Evolutionary conservation across 2,329 filamentous ascomycete genomes (phyloP).

Genomic region (Clarireedia hainanense): DNA sequence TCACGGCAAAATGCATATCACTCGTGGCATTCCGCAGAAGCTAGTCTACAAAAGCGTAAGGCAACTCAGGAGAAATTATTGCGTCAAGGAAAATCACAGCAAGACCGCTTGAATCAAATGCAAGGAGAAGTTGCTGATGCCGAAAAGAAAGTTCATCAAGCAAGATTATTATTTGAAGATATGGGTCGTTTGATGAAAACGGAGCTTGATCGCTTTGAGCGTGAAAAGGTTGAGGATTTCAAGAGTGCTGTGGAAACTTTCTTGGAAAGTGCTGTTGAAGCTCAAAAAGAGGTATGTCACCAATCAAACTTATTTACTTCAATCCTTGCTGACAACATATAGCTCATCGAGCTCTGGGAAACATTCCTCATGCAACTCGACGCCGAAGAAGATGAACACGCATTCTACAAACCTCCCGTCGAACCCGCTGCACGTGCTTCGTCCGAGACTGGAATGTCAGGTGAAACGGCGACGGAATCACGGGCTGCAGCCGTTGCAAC

Average conservation of each 20-base stretch:
- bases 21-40: slow-evolving; percentile 85
- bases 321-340: slow-evolving; percentile 8
- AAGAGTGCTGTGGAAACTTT: slow-evolving; percentile 98
- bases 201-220: slow-evolving; percentile 90
- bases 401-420: slow-evolving; percentile 58
- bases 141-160: slow-evolving; percentile 86
- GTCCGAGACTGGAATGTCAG: slow-evolving; percentile 35
- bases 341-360: slow-evolving; percentile 87
- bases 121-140: slow-evolving; percentile 91
- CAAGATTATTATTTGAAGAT: slow-evolving; percentile 85
- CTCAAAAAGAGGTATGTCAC: slow-evolving; percentile 83
- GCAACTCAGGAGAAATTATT: slow-evolving; percentile 88
- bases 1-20: slow-evolving; percentile 95
- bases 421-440: slow-evolving; percentile 41
- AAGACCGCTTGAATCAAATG: slow-evolving; percentile 88
- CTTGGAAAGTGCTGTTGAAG: slow-evolving; percentile 91
- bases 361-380: slow-evolving; percentile 96
- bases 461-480: slow-evolving; percentile 19
- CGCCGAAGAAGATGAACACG: slow-evolving; percentile 75
- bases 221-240: slow-evolving; percentile 97
- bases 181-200: slow-evolving; percentile 90
- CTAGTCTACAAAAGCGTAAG: slow-evolving; percentile 85
- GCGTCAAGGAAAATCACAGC: slow-evolving; percentile 88
- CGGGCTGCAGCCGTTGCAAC: slow-evolving; percentile 15
- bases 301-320: not conserved